Evolutionary conservation across 106 monocot genomes (phyloP), one percentile per base, ranked within the genome.

Genomic region (Triglochin maritima): DNA sequence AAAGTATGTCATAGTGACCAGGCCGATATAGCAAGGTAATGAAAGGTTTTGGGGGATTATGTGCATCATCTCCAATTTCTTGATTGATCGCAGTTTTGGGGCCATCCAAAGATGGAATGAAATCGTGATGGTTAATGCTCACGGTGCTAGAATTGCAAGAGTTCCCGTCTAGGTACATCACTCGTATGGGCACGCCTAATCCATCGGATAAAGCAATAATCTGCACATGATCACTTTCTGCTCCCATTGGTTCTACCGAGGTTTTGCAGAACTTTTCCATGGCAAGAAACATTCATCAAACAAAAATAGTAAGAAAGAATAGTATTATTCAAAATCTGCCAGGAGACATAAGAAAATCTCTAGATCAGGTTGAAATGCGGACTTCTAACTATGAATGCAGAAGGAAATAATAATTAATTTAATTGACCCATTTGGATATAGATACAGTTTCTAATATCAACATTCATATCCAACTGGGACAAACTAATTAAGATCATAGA

Each of bases 1-100:
- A 98, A 59, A 98, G 81, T 62, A 98, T 98, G 76, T 98, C 98
- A 53, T 92, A 98, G 71, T 98, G 98, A 57, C 98, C 98, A 10
- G 92, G 98, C 5, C 92, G 86, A 70, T 92, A 98, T 47, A 98
- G 82, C 74, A 98, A 66, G 59, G 88, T 89, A 4, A 98, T 68
- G 17, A 78, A 73, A 48, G 83, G 90, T 60, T 77, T 69, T 2
- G 65, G 7, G 11, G 66, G 9, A 9, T 65, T n/a, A 42, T 14
- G 14, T 7, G 56, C 8, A n/a, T 72, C 17, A 4, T 70, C 45
- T 62, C 7, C 57, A 47, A 43, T 48, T 41, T 50, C 52, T 44
- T 51, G 47, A 11, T 49, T 49, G 3, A 14, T 43, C 2, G 7
- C 50, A 50, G 61, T 49, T 58, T 71, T 77, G 6, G n/a, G 9